phyloP scores from a whole-genome alignment of 2,329 filamentous ascomycete genomes.

The Diplodia scrobiculata region DNA sequence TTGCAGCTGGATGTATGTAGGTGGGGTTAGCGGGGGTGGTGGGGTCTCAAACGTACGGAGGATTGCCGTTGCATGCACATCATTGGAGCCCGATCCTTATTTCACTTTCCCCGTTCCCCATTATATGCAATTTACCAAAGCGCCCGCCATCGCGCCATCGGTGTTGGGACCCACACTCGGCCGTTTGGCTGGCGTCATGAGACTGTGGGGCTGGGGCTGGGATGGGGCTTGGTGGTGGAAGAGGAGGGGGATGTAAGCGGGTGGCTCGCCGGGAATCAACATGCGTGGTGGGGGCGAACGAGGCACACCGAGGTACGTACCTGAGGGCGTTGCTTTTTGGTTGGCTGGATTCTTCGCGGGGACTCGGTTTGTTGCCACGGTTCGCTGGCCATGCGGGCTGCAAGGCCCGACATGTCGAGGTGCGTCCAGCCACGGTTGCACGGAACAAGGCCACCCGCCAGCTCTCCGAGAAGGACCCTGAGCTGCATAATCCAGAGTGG shows the following conservation, averaged over 20 bases:
- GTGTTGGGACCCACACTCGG: not conserved
- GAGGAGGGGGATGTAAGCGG: not conserved
- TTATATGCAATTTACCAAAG: not conserved
- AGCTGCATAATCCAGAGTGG: constrained; percentile 42
- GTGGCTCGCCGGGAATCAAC: not conserved
- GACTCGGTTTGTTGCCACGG: not conserved
- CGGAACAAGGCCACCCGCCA: not conserved
- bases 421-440: not conserved
- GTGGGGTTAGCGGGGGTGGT: not conserved
- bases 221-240: not conserved
- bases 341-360: not conserved
- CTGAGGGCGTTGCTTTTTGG: not conserved
- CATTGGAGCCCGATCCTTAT: not conserved
- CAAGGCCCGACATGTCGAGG: not conserved
- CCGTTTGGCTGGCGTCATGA: not conserved
- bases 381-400: not conserved
- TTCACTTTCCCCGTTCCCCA: not conserved
- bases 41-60: not conserved
- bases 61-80: not conserved
- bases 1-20: not conserved
- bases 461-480: not conserved
- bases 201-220: not conserved
- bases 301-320: not conserved
- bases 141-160: not conserved
- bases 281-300: not conserved